These are phyloP conservation scores for Eutrema yunnanense DNA, from an alignment of 345 rosid genomes.

Conservation along the genomic window DNA sequence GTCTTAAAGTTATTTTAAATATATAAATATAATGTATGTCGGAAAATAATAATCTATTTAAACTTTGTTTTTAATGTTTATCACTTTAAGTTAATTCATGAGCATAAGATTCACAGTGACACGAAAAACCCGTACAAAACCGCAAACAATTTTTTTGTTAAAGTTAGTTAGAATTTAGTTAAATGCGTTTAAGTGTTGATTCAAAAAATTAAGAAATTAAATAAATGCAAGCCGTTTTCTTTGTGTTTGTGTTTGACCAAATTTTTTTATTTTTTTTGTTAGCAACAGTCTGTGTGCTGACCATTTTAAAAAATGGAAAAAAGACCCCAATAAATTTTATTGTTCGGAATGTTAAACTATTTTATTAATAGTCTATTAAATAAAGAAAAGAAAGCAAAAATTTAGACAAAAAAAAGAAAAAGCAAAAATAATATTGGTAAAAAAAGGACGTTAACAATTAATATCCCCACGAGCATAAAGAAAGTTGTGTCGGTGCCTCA, in stretches of 20 bases:
- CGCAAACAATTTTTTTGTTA: not conserved
- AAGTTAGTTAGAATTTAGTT: not conserved
- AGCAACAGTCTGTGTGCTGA: too few species aligned
- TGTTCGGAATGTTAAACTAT: not conserved
- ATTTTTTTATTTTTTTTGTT: not conserved
- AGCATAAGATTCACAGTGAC: not conserved
- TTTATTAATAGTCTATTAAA: not conserved
- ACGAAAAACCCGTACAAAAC: not conserved
- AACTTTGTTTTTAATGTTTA: too few species aligned
- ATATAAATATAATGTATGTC: too few species aligned
- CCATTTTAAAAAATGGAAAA: not conserved
- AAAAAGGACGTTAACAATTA: conserved; percentile 12
- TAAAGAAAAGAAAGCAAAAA: not conserved
- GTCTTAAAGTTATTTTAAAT: too few species aligned
- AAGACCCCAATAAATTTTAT: not conserved
- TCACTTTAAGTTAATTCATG: too few species aligned
- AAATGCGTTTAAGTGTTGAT: not conserved
- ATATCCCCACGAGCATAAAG: conserved; percentile 21
- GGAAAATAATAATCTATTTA: too few species aligned
- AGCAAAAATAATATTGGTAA: not conserved
- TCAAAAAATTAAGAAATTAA: not conserved
- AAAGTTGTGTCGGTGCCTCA: conserved; percentile 29
- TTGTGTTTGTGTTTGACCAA: not conserved
- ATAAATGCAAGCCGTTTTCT: not conserved
- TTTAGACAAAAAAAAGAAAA: too few species aligned